Conservation (phyloP, 192 early-diverging fungal species). For the Funneliformis mosseae region DNA sequence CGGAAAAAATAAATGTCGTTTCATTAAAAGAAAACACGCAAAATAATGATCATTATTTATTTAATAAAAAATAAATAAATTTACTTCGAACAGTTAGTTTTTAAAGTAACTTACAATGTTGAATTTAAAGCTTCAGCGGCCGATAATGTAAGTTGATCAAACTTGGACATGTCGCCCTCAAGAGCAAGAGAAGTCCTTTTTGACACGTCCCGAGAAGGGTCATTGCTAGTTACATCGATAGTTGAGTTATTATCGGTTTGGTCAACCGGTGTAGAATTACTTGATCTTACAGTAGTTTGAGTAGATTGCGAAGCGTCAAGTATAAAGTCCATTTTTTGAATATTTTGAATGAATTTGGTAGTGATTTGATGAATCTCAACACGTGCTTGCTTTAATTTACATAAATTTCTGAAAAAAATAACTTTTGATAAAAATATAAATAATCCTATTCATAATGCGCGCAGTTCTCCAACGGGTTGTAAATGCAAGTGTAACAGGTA, state of each 20-base stretch:
- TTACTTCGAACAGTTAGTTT: not conserved
- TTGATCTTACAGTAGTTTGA: not conserved
- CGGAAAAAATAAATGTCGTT: too few species aligned
- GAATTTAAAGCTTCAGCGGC: constrained; percentile 18
- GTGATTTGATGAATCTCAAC: too few species aligned
- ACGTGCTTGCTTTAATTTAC: too few species aligned
- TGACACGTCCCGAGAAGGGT: not conserved
- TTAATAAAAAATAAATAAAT: not conserved
- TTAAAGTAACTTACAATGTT: constrained; percentile 22
- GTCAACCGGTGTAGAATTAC: not conserved
- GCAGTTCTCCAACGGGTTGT: constrained; percentile 46
- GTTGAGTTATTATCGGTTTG: not conserved
- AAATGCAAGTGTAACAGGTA: constrained; percentile 48
- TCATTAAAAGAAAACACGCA: too few species aligned
- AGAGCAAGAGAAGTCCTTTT: constrained; percentile 2
- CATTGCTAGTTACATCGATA: not conserved
- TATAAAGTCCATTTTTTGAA: not conserved
- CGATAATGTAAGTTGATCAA: constrained; percentile 23
- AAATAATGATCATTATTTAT: too few species aligned
- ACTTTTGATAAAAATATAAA: not conserved
- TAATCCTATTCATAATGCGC: constrained; percentile 5
- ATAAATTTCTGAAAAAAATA: not conserved
- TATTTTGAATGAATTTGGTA: too few species aligned
- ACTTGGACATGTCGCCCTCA: not conserved
- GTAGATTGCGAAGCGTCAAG: not conserved